Base-by-base conservation (phyloP, 768 basidiomycete genomes). In the Pulveroboletus sp. region DNA sequence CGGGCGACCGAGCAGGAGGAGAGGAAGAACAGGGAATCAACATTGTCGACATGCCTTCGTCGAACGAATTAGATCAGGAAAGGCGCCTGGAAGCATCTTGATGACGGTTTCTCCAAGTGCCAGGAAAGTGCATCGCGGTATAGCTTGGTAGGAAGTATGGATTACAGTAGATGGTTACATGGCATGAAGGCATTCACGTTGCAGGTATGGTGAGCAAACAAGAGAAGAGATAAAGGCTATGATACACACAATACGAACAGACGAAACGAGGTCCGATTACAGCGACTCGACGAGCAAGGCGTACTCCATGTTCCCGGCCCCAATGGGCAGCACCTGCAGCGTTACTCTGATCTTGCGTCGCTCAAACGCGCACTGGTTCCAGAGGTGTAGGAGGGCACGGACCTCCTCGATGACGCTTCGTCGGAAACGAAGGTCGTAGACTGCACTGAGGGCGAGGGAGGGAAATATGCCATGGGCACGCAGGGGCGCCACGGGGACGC, bases 291-390 rank as follows among this genome's bases (percentile, higher is more conserved):
- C 56, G 13, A 67, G 14, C 39, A 67, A 50, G n/a, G 45, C 31
- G 5, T 55, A 59, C 2, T 22, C 34, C 24, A 36, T 44, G 49
- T 19, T 56, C 14, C 35, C 22, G n/a, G 19, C n/a, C 17, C 45
- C 50, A 23, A 29, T 35, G 17, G 34, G 32, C n/a, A 19, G 50
- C 17, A 42, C 32, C 20, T 50, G 55, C 6, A 69, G 55, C 14
- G 39, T 46, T 23, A 57, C 63, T 7, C 49, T 48, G 36, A 67
- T 46, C 47, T 65, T 67, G 30, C 65, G 65, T 26, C 65, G 57
- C 50, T 69, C 65, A 12, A 67, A 62, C 5, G 65, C 65, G 50
- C 65, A 62, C 45, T 67, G 54, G 20, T 69, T 67, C 65, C 65
- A 67, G 13, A 69, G 49, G 16, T 49, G 36, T 10, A 67, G 37